Evolutionary conservation across 2,329 filamentous ascomycete species (phyloP), one percentile per base, ranked within the genome.

Genomic region (Ophiocordyceps camponoti-floridani): DNA sequence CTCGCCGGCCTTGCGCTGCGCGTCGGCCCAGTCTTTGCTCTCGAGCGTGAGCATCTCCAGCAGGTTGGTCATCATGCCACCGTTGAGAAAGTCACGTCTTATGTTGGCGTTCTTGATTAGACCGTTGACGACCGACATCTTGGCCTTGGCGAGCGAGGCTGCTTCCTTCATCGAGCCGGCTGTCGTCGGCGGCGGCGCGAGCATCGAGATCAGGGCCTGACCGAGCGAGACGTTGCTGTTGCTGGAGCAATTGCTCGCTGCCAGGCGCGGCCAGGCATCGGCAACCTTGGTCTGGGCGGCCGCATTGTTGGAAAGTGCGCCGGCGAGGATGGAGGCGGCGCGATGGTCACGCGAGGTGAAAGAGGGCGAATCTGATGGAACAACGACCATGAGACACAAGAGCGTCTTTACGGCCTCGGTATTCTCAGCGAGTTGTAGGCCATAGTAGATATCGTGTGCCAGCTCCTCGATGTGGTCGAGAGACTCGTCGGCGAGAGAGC

Each of bases 361-460:
- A 4, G 35, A 30, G 9, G 28, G 9, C 28, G 28, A 12, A 12
- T 30, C 16, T 10, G 35, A 18, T 3, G 35, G 35, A n/a, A 16
- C 23, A 23, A 23, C 47, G 26, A 56, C 52, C 58, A 77, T 69
- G 35, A 78, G 61, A 53, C 75, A 78, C 47, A 80, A 60, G 2
- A 82, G 65, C n/a, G 67, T 59, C 49, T 66, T 67, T 44, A 79
- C 51, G 2, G 70, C 69, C 2, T 68, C 66, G 3, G 62, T 53
- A 50, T 79, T 71, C 54, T 76, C 71, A 19, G 70, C 66, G 47
- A 82, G 69, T 56, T 79, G 73, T 16, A 77, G 62, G 10, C 79
- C 79, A 57, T 81, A 83, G 62, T 80, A 82, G 49, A 82, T 75
- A 57, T 82, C 79, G 57, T 82, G 77, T 0, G 77, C 72, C 27